Conservation (phyloP, 371 early-diverging fungal species). For the Mycotypha africana region DNA sequence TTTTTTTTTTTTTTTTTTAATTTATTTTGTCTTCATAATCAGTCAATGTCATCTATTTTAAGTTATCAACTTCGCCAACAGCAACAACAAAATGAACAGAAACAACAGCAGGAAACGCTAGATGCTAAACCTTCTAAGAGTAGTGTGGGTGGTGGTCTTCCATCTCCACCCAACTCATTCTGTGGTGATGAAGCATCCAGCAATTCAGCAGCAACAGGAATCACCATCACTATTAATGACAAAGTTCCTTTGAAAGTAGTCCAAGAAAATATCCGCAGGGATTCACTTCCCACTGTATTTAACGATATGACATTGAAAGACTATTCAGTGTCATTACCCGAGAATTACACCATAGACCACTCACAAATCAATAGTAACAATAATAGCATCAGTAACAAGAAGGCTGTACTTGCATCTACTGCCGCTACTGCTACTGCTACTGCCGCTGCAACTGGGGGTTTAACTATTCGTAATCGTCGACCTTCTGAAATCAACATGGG, state of each 20-base stretch:
- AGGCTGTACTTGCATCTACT: conserved; percentile 2
- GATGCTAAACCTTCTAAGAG: neutral
- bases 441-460: conserved; percentile 33
- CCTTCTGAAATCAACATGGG: conserved; percentile 6
- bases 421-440: conserved; percentile 20
- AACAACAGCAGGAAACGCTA: conserved; percentile 10
- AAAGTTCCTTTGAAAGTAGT: too few species aligned
- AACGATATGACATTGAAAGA: conserved; percentile 30
- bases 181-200: conserved; percentile 34
- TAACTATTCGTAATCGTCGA: conserved; percentile 25
- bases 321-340: conserved; percentile 35
- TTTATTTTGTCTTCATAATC: too few species aligned
- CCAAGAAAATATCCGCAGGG: too few species aligned
- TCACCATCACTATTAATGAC: neutral
- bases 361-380: conserved; percentile 2
- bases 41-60: conserved; percentile 45
- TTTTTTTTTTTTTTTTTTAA: too few species aligned
- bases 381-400: neutral
- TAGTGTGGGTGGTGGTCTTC: conserved; percentile 16
- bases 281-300: conserved; percentile 36
- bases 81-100: too few species aligned
- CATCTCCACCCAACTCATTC: conserved; percentile 45
- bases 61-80: conserved; percentile 38
- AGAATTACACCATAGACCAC: conserved; percentile 46
- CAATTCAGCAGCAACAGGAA: neutral